These are phyloP conservation scores for Dactylellina leptospora DNA, from an alignment of 2,329 filamentous ascomycete genomes.

Conservation along the genomic window DNA sequence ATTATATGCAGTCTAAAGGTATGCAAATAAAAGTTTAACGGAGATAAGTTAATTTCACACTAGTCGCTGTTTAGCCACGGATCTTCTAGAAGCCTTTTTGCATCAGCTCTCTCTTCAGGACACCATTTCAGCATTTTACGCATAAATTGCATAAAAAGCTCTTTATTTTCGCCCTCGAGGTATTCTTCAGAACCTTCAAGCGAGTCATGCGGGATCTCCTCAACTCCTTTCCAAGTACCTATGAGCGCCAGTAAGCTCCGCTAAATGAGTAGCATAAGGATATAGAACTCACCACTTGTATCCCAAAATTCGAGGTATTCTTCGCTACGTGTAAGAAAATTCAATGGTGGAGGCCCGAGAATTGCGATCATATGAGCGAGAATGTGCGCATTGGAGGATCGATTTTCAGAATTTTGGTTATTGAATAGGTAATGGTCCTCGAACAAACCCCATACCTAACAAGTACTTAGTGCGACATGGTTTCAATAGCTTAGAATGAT, in stretches of 20 bases:
- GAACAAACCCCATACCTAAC: neutral
- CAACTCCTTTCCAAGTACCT: neutral
- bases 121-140: neutral
- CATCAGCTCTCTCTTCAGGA: neutral
- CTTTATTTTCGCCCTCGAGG: neutral
- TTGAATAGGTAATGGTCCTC: neutral
- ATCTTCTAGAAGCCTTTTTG: neutral
- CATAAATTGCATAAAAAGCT: neutral
- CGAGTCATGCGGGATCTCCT: neutral
- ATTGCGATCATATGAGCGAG: neutral
- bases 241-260: neutral
- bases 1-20: neutral
- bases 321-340: neutral
- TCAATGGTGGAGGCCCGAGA: neutral
- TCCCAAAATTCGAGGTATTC: neutral
- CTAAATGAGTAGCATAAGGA: neutral
- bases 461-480: neutral
- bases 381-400: neutral
- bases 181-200: neutral
- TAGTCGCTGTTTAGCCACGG: neutral
- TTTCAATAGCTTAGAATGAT: neutral
- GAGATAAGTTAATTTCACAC: too few relatives aligned
- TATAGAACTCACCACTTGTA: neutral
- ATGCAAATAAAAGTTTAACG: too few relatives aligned
- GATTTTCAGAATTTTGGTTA: neutral